Conservation (phyloP, 768 basidiomycete genomes). For the Tulasnella sp. region DNA sequence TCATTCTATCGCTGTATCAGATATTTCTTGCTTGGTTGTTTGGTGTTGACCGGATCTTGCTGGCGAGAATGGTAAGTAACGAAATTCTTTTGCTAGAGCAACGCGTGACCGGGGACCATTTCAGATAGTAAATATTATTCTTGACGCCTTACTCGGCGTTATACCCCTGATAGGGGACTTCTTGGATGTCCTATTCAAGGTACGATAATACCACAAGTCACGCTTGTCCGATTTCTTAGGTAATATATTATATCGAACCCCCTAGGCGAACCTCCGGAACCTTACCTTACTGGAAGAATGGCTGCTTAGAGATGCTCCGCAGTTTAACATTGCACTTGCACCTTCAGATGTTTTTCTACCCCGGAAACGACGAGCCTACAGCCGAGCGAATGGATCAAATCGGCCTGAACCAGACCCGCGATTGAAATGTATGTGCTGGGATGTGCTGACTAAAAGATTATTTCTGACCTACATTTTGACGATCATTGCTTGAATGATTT, state of each 20-base stretch:
- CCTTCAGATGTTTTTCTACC: constrained; percentile 15
- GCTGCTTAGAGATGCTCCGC: constrained; percentile 14
- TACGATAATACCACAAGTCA: not conserved
- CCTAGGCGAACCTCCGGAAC: constrained; percentile 17
- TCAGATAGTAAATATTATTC: constrained; percentile 10
- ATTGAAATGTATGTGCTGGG: not conserved
- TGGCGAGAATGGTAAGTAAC: constrained; percentile 13
- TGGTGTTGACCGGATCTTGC: constrained; percentile 13
- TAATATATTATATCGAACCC: not conserved
- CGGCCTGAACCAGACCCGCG: not conserved
- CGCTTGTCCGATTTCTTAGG: not conserved
- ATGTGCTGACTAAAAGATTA: not conserved
- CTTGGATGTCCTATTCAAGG: constrained; percentile 16
- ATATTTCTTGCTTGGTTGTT: constrained; percentile 16
- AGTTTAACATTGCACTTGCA: constrained; percentile 12
- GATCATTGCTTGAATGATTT: not conserved
- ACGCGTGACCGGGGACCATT: not conserved
- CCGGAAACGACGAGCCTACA: not conserved
- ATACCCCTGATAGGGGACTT: constrained; percentile 17
- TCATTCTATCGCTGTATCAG: constrained; percentile 15
- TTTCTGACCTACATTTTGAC: not conserved
- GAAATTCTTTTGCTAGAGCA: not conserved
- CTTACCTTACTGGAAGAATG: constrained; percentile 16
- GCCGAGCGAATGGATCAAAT: not conserved
- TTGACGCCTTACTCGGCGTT: constrained; percentile 15